These are phyloP conservation scores for Plasmodium knowlesi DNA, from an alignment of 169 alveolate genomes.

Conservation along the genomic window DNA sequence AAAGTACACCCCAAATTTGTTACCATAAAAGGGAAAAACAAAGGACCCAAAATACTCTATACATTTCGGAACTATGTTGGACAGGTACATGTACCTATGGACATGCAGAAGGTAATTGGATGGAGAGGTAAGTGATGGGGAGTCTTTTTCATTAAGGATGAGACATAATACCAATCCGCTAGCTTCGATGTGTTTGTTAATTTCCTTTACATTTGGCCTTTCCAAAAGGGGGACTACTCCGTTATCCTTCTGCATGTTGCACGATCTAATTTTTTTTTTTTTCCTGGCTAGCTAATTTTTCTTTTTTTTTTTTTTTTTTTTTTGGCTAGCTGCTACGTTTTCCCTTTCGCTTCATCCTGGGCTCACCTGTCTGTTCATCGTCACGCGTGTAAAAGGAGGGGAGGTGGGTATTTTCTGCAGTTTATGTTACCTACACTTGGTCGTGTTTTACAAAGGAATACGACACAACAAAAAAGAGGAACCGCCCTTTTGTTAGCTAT, in stretches of 20 bases:
- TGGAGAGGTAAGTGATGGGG: slow-evolving; percentile 35
- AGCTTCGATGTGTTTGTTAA: slow-evolving; percentile 18
- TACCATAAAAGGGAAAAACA: slow-evolving; percentile 63
- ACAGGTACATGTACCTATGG: slow-evolving; percentile 67
- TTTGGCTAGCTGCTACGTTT: not conserved
- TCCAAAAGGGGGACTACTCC: slow-evolving; percentile 5
- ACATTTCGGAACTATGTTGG: slow-evolving; percentile 67
- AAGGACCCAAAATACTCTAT: slow-evolving; percentile 54
- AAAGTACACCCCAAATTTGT: slow-evolving; percentile 53
- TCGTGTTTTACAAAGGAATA: not conserved
- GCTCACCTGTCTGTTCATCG: not conserved
- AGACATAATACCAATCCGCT: slow-evolving; percentile 60
- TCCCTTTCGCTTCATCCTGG: not conserved
- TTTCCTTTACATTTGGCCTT: slow-evolving; percentile 42
- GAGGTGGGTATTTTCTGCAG: not conserved
- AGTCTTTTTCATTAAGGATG: slow-evolving; percentile 32
- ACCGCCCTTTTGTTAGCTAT: not conserved
- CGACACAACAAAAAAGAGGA: not conserved
- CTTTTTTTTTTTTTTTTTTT: not conserved
- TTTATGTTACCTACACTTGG: not conserved
- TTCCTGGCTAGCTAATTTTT: not conserved
- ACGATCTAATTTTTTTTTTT: not conserved
- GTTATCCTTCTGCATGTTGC: slow-evolving; percentile 16
- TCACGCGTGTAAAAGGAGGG: not conserved
- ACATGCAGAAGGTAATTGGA: slow-evolving; percentile 48